phyloP scores from a whole-genome alignment of 768 basidiomycete species.

The Chalciporus chontae region DNA sequence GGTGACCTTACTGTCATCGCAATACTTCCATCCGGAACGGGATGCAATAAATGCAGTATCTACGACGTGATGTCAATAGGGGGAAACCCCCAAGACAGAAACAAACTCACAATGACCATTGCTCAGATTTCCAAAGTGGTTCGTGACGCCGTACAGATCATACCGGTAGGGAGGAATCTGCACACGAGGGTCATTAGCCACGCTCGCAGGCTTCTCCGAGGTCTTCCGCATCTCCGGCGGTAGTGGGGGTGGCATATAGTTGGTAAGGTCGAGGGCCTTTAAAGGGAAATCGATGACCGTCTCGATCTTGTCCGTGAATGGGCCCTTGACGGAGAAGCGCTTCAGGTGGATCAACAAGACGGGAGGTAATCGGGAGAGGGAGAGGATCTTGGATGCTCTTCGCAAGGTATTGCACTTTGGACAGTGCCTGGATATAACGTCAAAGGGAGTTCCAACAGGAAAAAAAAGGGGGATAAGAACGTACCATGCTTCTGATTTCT shows the following conservation, averaged over 20 bases:
- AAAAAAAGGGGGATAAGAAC: slow-evolving; percentile 14
- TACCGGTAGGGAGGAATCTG: slow-evolving; percentile 90
- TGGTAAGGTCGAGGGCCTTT: slow-evolving; percentile 58
- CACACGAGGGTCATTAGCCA: slow-evolving; percentile 67
- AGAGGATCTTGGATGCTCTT: slow-evolving; percentile 80
- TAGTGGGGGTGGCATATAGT: slow-evolving; percentile 81
- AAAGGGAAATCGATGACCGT: slow-evolving; percentile 90
- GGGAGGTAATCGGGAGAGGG: slow-evolving; percentile 89
- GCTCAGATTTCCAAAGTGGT: slow-evolving; percentile 91
- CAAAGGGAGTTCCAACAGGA: neutral
- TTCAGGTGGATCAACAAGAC: slow-evolving; percentile 91
- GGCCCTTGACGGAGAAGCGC: slow-evolving; percentile 86
- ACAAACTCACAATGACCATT: slow-evolving; percentile 87
- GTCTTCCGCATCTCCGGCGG: slow-evolving; percentile 59
- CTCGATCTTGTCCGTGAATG: slow-evolving; percentile 95
- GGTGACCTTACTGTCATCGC: slow-evolving; percentile 88
- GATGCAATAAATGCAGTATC: slow-evolving; percentile 93
- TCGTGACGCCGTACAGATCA: slow-evolving; percentile 93
- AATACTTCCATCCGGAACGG: slow-evolving; percentile 85
- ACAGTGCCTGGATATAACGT: slow-evolving; percentile 68
- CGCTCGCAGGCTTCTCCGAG: slow-evolving; percentile 33
- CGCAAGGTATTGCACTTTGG: slow-evolving; percentile 89
- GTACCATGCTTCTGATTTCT: slow-evolving; percentile 92
- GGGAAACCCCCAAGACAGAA: neutral
- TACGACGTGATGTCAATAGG: slow-evolving; percentile 27